A percentile compares a stretch with the other conserved stretches of the same genome.
Evolutionary conservation across 352 stramenopile genomes (phyloP).

Genomic region (Achlya hypogyna): DNA sequence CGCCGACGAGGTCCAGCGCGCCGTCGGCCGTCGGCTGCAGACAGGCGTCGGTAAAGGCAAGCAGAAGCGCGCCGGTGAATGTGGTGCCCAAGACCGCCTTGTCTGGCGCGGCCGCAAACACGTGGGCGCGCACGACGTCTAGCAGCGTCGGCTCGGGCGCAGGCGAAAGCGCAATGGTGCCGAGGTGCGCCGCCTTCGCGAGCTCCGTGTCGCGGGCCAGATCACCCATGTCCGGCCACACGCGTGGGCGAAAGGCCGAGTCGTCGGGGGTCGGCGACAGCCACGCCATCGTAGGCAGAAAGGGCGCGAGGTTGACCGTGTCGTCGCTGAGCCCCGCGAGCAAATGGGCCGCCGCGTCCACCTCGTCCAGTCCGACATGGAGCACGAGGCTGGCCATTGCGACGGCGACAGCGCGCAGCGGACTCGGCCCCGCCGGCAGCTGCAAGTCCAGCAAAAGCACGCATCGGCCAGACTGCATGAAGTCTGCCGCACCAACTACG

Average conservation of each 20-base stretch:
- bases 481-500: conserved; percentile 10
- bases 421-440: neutral
- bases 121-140: neutral
- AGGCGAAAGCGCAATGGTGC: neutral
- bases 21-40: conserved; percentile 28
- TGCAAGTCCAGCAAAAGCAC: neutral
- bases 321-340: neutral
- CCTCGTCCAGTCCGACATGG: neutral
- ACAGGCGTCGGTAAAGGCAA: conserved; percentile 23
- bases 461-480: conserved; percentile 17
- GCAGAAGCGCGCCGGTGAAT: conserved; percentile 47
- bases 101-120: neutral
- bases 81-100: conserved; percentile 44
- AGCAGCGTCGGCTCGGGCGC: too few relatives aligned
- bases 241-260: neutral
- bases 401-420: neutral
- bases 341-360: neutral
- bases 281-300: neutral
- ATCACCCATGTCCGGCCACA: neutral
- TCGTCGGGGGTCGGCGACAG: neutral
- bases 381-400: neutral
- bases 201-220: neutral
- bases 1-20: conserved; percentile 41
- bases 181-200: neutral
- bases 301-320: neutral